phyloP scores from a whole-genome alignment of 2,329 filamentous ascomycete genomes.

The Ophiocordyceps camponoti-saundersi region DNA sequence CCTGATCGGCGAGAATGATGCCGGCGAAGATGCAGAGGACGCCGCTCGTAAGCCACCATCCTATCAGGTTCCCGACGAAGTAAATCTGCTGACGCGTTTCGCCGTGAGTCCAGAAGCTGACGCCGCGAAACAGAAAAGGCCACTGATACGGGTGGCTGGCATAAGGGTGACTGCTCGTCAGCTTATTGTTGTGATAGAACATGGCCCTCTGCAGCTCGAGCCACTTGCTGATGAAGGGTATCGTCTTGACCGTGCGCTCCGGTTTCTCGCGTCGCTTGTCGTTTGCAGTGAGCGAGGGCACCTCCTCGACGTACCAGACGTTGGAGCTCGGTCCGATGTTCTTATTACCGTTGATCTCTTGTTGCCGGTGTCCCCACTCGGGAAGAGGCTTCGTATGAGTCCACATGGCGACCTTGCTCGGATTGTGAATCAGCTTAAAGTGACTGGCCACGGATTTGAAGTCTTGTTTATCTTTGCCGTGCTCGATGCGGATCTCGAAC shows the following conservation, averaged over 20 bases:
- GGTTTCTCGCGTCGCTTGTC: conserved; percentile 59
- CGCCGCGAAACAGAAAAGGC: conserved; percentile 92
- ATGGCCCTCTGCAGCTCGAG: conserved; percentile 92
- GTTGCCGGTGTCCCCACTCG: conserved; percentile 93
- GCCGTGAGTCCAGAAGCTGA: conserved; percentile 98
- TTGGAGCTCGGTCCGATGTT: conserved; percentile 80
- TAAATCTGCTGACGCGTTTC: conserved; percentile 95
- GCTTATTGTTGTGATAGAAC: conserved; percentile 98
- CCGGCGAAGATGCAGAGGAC: conserved; percentile 85
- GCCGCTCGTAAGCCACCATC: conserved; percentile 93
- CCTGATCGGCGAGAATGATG: conserved; percentile 80
- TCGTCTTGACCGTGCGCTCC: conserved; percentile 58
- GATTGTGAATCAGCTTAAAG: conserved; percentile 90
- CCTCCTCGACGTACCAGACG: conserved; percentile 84
- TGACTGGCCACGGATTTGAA: conserved; percentile 85
- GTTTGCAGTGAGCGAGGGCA: conserved; percentile 60
- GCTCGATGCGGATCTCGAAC: conserved; percentile 83
- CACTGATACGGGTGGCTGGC: conserved; percentile 89
- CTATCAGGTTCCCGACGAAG: conserved; percentile 90
- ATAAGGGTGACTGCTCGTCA: conserved; percentile 95
- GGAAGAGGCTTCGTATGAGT: conserved; percentile 90
- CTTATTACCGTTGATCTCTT: conserved; percentile 99
- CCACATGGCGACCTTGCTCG: conserved; percentile 98
- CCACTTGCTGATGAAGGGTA: conserved; percentile 89
- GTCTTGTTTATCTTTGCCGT: conserved; percentile 61